These are phyloP conservation scores for Leccinum variabile DNA, from an alignment of 1,284 basidiomycete genomes.

Conservation along the genomic window DNA sequence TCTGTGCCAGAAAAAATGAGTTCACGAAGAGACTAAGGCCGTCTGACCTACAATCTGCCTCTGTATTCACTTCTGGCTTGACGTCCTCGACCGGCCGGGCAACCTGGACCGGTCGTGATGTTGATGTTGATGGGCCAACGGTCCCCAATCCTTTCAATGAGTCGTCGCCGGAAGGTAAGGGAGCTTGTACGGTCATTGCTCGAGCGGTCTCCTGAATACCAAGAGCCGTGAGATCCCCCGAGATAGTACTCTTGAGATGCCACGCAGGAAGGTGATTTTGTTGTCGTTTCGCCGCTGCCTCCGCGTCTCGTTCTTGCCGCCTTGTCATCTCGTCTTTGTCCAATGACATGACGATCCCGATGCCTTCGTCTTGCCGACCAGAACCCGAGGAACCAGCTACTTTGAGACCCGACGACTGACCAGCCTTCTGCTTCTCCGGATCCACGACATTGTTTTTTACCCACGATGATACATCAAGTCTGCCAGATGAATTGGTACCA, in stretches of 20 bases:
- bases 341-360: constrained; percentile 78
- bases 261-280: constrained; percentile 92
- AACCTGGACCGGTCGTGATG: constrained; percentile 34
- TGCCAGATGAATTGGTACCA: constrained; percentile 33
- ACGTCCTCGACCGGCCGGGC: constrained; percentile 41
- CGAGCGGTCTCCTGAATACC: constrained; percentile 70
- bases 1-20: constrained; percentile 41
- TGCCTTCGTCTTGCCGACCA: constrained; percentile 64
- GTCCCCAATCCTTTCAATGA: constrained; percentile 65
- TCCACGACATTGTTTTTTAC: constrained; percentile 67
- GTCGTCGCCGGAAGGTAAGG: constrained; percentile 60
- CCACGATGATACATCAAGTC: constrained; percentile 82
- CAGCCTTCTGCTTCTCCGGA: constrained; percentile 54
- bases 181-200: constrained; percentile 37
- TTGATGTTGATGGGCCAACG: constrained; percentile 41
- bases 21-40: not conserved
- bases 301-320: constrained; percentile 63
- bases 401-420: constrained; percentile 57
- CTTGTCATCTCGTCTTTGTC: constrained; percentile 78
- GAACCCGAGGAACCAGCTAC: constrained; percentile 67
- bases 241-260: constrained; percentile 94
- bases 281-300: constrained; percentile 75
- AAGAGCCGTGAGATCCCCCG: constrained; percentile 85
- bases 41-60: constrained; percentile 58
- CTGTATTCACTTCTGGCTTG: constrained; percentile 57